Evolutionary conservation across 2,329 filamentous ascomycete species (phyloP).

Genomic region (Microsporum canis): DNA sequence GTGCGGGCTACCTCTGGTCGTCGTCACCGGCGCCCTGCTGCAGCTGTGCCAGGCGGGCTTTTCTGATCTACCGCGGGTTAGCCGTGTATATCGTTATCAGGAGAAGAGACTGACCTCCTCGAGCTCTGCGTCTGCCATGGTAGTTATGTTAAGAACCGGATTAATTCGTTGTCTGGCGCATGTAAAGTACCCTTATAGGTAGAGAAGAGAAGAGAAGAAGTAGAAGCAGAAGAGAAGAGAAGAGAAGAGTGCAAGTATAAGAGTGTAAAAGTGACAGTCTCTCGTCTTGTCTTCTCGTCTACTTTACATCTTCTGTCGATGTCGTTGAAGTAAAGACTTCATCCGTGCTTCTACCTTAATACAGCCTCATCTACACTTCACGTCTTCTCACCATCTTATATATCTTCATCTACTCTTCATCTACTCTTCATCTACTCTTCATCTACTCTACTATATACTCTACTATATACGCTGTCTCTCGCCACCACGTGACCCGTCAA

Average conservation of each 20-base stretch:
- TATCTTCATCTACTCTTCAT: background rate
- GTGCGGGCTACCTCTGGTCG: constrained; percentile 45
- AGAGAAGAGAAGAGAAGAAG: too few relatives aligned
- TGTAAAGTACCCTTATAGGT: too few relatives aligned
- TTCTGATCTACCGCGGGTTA: constrained; percentile 55
- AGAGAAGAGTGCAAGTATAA: too few relatives aligned
- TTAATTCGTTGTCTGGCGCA: too few relatives aligned
- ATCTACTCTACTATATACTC: background rate
- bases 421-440: background rate
- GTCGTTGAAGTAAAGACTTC: too few relatives aligned
- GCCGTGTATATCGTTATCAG: constrained; percentile 6
- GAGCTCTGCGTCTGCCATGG: constrained; percentile 55
- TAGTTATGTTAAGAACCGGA: background rate
- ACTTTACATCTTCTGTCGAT: background rate
- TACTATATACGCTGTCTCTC: background rate
- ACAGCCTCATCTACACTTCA: background rate
- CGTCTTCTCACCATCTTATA: background rate
- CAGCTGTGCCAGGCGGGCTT: constrained; percentile 85
- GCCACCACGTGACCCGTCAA: background rate
- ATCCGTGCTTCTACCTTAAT: too few relatives aligned
- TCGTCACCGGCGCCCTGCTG: constrained; percentile 52
- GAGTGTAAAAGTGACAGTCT: too few relatives aligned
- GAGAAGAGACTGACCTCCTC: constrained; percentile 42
- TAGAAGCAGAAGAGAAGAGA: too few relatives aligned
- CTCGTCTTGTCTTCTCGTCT: too few relatives aligned